Evolutionary conservation across 169 alveolate species (phyloP), one percentile per base, ranked within the genome.

Genomic region (Cryptosporidium andersoni): DNA sequence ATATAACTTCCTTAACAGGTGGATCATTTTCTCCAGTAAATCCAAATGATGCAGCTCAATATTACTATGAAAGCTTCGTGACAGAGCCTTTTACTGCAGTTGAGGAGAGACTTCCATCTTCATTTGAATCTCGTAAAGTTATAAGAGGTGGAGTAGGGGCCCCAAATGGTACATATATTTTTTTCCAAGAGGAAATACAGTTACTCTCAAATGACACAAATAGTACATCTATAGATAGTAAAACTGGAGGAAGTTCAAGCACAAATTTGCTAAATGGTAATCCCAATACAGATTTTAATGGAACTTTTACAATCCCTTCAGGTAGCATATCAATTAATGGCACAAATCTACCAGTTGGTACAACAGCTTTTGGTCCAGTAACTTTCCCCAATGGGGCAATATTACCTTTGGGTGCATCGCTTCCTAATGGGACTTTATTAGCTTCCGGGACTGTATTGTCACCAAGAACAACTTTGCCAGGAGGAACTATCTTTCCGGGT

Each of bases 121-220:
- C 68, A 42, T 74, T 74, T 74, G 85, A 74, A 37, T 66, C 85
- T 7, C 55, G 85, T 34, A 74, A 74, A 9, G 68, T 74, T 11
- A 74, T 74, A 12, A 74, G 85, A 16, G 85, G 85, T 25, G 85
- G 85, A 43, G 85, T 74, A 43, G 85, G 85, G 16, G 85, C 85
- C 34, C 85, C 66, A 8, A 74, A 74, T 48, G 85, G 85, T 4
- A 74, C 85, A 1, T 74, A 74, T 58, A 68, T 74, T 1, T 74
- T 74, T 48, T 74, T 74, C 36, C 85, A 74, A 12, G 85, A 74
- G 52, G 85, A 74, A 43, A 74, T 74, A 43, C 85, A 74, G 48
- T 42, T 74, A 34, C 60, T 74, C 34, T 68, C 85, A 56, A 74
- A 74, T 47, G 43, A 55, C 12, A 64, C 62, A 14, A 47, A 55